Evolutionary conservation across 495 filamentous ascomycete species (phyloP).

Genomic region (Peziza echinospora): DNA sequence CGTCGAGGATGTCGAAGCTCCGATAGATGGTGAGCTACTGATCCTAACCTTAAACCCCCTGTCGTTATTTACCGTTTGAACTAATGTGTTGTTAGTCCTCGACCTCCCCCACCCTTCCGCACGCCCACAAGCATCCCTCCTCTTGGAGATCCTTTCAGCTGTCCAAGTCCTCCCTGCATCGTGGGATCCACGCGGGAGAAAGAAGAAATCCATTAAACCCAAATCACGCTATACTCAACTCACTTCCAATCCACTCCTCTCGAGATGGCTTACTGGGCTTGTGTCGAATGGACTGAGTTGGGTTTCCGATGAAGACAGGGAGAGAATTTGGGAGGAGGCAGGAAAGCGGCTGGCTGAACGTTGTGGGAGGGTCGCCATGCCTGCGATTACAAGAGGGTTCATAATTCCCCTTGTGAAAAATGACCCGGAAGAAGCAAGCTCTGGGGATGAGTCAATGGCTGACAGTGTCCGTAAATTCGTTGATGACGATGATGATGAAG

Average conservation of each 20-base stretch:
- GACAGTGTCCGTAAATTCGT: background rate
- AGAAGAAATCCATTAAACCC: background rate
- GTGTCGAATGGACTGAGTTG: conserved; percentile 53
- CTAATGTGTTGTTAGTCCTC: too few species aligned
- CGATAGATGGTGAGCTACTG: too few species aligned
- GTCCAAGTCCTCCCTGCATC: conserved; percentile 24
- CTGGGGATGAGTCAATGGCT: background rate
- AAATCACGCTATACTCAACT: background rate
- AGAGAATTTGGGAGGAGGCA: conserved; percentile 59
- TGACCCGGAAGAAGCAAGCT: background rate
- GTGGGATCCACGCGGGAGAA: conserved; percentile 22
- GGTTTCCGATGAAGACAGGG: conserved; percentile 50
- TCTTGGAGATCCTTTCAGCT: conserved; percentile 21
- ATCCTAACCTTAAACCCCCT: too few species aligned
- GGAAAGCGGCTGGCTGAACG: conserved; percentile 59
- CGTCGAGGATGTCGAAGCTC: too few species aligned
- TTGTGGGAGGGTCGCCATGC: conserved; percentile 63
- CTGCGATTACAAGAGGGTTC: conserved; percentile 55
- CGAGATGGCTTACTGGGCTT: conserved; percentile 39
- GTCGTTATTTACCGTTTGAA: too few species aligned
- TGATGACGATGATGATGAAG: background rate
- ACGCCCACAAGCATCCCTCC: conserved; percentile 20
- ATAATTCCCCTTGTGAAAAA: conserved; percentile 29
- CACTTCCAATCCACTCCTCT: background rate
- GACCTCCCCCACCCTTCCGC: conserved; percentile 29